Evolutionary conservation across 2,329 filamentous ascomycete genomes (phyloP).

Genomic region (Sphaceloma murrayae): DNA sequence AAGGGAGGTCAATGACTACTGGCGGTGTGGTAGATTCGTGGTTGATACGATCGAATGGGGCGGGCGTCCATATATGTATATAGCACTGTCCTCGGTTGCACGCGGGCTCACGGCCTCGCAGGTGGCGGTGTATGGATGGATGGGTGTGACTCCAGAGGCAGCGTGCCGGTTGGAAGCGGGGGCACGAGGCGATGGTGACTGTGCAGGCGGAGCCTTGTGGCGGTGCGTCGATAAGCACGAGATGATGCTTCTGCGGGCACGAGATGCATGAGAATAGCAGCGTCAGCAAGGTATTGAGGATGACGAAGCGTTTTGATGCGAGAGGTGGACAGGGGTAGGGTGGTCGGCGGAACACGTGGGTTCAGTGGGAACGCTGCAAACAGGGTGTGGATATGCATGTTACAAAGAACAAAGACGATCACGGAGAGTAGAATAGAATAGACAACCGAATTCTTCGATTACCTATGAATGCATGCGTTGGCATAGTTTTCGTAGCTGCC

Average conservation of each 20-base stretch:
- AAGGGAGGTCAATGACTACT: slow-evolving; percentile 8
- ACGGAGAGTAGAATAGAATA: neutral
- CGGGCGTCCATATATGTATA: slow-evolving; percentile 1
- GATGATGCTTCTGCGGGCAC: slow-evolving; percentile 3
- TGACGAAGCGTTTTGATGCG: slow-evolving; percentile 3
- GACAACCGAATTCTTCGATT: slow-evolving; percentile 13
- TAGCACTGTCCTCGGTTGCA: slow-evolving; percentile 1
- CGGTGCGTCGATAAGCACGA: slow-evolving; percentile 6
- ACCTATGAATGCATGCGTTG: slow-evolving; percentile 8
- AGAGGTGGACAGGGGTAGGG: neutral
- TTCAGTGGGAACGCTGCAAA: slow-evolving; percentile 1
- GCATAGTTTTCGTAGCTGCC: slow-evolving; percentile 4
- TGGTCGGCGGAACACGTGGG: slow-evolving; percentile 2
- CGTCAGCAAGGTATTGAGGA: neutral
- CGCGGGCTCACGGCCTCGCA: slow-evolving; percentile 6
- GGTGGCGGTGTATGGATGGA: slow-evolving; percentile 7
- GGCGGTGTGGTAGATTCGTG: neutral
- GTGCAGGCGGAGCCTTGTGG: neutral
- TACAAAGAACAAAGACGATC: slow-evolving; percentile 7
- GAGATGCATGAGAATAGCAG: neutral
- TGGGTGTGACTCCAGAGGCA: slow-evolving; percentile 2
- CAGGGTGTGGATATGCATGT: neutral
- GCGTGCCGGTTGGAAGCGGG: slow-evolving; percentile 6
- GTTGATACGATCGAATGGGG: neutral
- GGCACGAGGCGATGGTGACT: slow-evolving; percentile 5